Evolutionary conservation across 1,284 basidiomycete genomes (phyloP).

Genomic region (Ceratobasidium sp.): DNA sequence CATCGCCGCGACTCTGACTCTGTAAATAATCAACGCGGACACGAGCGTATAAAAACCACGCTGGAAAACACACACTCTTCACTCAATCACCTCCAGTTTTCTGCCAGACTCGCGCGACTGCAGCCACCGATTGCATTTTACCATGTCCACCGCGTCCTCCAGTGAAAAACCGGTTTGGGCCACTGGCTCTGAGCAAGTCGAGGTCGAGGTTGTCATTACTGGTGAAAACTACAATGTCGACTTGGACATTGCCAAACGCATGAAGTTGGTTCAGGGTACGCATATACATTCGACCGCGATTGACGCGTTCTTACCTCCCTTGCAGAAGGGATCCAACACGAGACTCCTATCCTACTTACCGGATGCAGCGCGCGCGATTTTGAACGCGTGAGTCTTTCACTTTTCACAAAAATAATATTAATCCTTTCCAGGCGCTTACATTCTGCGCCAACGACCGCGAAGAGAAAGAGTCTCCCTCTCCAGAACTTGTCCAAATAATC

Average conservation of each 20-base stretch:
- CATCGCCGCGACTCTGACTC: background rate
- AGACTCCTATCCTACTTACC: background rate
- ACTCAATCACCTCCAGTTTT: background rate
- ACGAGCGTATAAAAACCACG: background rate
- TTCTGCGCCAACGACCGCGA: constrained; percentile 30
- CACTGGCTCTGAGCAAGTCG: constrained; percentile 14
- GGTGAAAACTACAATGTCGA: constrained; percentile 10
- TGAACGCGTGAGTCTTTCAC: constrained; percentile 1
- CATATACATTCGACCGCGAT: background rate
- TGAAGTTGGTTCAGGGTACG: constrained; percentile 19
- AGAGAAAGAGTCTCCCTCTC: background rate
- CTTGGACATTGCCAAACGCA: constrained; percentile 25
- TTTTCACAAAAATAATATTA: background rate
- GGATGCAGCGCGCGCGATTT: constrained; percentile 15
- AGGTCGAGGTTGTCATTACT: constrained; percentile 8
- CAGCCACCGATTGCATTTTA: background rate
- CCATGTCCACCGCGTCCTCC: background rate
- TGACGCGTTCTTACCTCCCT: background rate
- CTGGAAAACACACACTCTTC: background rate
- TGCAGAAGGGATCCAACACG: background rate
- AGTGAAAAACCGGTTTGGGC: constrained; percentile 4
- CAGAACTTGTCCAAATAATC: background rate
- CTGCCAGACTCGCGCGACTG: background rate
- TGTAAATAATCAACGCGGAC: background rate
- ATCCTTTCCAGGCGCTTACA: background rate